A percentile compares a stretch with the other conserved stretches of the same genome.
phyloP scores from a whole-genome alignment of 192 early-diverging fungal species.

The Backusella australiensis region DNA sequence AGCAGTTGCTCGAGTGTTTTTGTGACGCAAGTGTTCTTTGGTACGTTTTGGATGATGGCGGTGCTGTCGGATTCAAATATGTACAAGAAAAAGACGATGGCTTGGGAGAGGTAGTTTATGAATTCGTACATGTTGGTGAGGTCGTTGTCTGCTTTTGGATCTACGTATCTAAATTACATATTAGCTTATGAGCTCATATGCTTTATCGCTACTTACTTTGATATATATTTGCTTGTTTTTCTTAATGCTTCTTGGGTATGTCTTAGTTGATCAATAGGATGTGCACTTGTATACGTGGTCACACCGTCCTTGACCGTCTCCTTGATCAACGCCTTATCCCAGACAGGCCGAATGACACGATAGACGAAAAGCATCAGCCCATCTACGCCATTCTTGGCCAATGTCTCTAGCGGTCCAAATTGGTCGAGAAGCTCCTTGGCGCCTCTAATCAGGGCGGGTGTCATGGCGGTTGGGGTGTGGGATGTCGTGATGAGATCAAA shows the following conservation, averaged over 20 bases:
- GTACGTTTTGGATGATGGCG: not conserved
- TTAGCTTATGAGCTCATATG: too few relatives aligned
- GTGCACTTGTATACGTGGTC: not conserved
- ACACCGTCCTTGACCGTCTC: not conserved
- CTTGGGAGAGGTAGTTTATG: not conserved
- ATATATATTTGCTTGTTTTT: not conserved
- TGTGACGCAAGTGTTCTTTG: not conserved
- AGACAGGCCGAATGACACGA: not conserved
- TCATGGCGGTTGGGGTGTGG: not conserved
- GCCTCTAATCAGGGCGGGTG: not conserved
- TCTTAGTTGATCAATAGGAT: not conserved
- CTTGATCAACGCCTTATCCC: not conserved
- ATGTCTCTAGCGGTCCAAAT: not conserved
- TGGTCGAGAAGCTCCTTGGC: not conserved
- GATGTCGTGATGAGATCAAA: not conserved
- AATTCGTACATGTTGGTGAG: not conserved
- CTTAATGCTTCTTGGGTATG: not conserved
- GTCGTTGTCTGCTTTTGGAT: not conserved
- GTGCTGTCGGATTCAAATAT: constrained; percentile 4
- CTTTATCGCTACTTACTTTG: not conserved
- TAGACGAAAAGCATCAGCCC: not conserved
- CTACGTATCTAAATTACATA: not conserved
- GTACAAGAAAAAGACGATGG: not conserved
- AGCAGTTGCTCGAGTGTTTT: not conserved
- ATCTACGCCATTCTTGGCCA: not conserved